Conservation (phyloP, 2,329 filamentous ascomycete species). For the Keithomyces neogunnii region DNA sequence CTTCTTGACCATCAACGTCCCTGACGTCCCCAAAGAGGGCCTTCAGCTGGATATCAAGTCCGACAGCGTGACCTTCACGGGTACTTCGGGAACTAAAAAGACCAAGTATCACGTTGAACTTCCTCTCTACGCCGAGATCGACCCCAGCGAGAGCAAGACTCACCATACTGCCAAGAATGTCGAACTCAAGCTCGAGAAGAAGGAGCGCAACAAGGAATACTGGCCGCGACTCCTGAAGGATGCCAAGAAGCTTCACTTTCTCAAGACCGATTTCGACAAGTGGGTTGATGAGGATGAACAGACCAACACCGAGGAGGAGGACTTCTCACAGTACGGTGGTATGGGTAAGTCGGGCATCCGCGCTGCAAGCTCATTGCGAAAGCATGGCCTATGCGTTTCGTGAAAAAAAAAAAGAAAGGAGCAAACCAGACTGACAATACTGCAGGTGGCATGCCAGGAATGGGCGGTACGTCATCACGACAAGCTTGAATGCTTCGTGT, state of each 20-base stretch:
- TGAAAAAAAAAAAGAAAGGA: neutral
- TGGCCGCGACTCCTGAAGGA: constrained; percentile 96
- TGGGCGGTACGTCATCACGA: constrained; percentile 33
- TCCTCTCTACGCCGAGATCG: constrained; percentile 86
- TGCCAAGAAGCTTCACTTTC: constrained; percentile 79
- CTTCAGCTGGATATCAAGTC: constrained; percentile 79
- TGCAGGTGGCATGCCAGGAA: constrained; percentile 46
- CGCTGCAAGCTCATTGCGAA: neutral
- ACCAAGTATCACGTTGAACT: constrained; percentile 78
- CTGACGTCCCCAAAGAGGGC: constrained; percentile 69
- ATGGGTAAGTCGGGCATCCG: constrained; percentile 43
- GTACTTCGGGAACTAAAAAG: constrained; percentile 77
- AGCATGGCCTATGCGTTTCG: neutral
- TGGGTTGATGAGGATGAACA: constrained; percentile 99
- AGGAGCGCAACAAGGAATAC: constrained; percentile 88
- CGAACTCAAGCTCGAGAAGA: constrained; percentile 91
- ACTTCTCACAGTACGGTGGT: constrained; percentile 59
- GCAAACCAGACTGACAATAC: neutral
- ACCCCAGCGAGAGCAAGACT: constrained; percentile 72
- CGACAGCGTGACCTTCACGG: constrained; percentile 70
- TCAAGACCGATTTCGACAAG: constrained; percentile 99
- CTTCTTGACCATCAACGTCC: constrained; percentile 83
- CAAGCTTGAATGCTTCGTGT: neutral
- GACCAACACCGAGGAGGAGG: constrained; percentile 78
- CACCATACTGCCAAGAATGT: constrained; percentile 84